Base-by-base conservation (phyloP, 768 basidiomycete genomes). In the Phlebiopsis flavidoalba region DNA sequence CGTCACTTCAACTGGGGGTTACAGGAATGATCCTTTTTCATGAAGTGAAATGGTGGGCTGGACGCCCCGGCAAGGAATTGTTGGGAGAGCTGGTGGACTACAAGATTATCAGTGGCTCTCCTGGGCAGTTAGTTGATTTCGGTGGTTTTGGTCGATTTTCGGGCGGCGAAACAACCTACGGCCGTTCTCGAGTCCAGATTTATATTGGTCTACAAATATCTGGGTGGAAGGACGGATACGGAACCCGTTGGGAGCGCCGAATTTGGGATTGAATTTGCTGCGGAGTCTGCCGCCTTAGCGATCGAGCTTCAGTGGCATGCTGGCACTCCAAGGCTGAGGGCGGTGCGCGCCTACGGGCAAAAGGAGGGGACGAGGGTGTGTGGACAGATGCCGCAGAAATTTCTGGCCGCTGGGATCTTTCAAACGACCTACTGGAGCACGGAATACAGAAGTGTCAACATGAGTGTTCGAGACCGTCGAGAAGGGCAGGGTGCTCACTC, bases 341-440 rank as follows among this genome's bases (percentile, higher is more conserved):
- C 83, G 79, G 3, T 85, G 79, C 19, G 87, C 85, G 0, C 80
- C 77, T 15, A 86, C 73, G 0, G 89, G 88, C 26, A 90, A 80
- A n/a, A 14, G 88, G 79, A 10, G 87, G 85, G 48, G 86, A n/a
- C n/a, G n/a, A 79, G 72, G 43, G 77, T 71, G 52, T 76, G 65
- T 70, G 76, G 22, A 74, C 75, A 2, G 80, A 76, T 6, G 80
- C 77, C 26, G 83, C 87, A 67, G n/a, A n/a, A 93, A 93, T 59
- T 82, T 87, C 69, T 88, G 84, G 46, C 87, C n/a, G n/a, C n/a
- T n/a, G 80, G 14, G 91, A 66, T 92, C 92, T 68, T 91, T 87
- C n/a, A n/a, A 7, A 92, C 88, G 15, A 92, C 90, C 75, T 83
- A n/a, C 91, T 93, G 71, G 53, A 64, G 50, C 33, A 43, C 47